A percentile compares a stretch with the other conserved stretches of the same genome.
Conservation (phyloP, 2,329 filamentous ascomycete species). For the Colletotrichum cordylinicola region DNA sequence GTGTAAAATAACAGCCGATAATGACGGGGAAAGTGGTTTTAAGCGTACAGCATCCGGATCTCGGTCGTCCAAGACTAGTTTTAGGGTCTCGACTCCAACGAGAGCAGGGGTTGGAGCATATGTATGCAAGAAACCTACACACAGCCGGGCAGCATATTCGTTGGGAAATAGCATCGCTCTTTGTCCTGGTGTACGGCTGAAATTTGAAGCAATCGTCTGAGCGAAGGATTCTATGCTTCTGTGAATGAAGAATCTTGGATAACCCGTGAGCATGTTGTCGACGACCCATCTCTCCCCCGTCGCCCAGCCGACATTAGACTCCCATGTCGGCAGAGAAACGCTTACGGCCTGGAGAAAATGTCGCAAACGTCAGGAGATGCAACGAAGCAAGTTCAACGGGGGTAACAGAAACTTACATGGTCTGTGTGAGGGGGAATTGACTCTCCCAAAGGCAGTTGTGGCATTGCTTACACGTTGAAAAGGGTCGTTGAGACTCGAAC, state of each 20-base stretch:
- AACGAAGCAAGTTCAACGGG: not conserved
- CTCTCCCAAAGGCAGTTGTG: constrained; percentile 64
- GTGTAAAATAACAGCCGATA: constrained; percentile 76
- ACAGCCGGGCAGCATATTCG: constrained; percentile 69
- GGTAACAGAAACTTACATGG: constrained; percentile 63
- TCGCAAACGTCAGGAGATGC: not conserved
- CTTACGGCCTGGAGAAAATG: constrained; percentile 76
- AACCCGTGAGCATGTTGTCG: constrained; percentile 84
- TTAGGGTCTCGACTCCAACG: constrained; percentile 59
- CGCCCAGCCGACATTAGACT: constrained; percentile 89
- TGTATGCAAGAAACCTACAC: constrained; percentile 73
- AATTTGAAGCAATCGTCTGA: constrained; percentile 67
- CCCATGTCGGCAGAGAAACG: constrained; percentile 94
- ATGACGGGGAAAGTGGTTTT: constrained; percentile 62
- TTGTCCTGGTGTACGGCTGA: constrained; percentile 63
- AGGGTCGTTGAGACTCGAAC: not conserved
- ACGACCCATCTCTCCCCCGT: constrained; percentile 89
- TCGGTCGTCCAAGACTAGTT: constrained; percentile 67
- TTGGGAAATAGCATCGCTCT: constrained; percentile 86
- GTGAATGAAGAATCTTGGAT: constrained; percentile 94
- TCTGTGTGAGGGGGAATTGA: constrained; percentile 79
- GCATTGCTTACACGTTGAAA: constrained; percentile 38
- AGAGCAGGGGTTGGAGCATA: constrained; percentile 60
- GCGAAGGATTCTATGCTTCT: constrained; percentile 79
- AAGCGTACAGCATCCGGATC: constrained; percentile 51